Evolutionary conservation across 345 rosid species (phyloP), one percentile per base, ranked within the genome.

Genomic region (Fremontodendron californicum): DNA sequence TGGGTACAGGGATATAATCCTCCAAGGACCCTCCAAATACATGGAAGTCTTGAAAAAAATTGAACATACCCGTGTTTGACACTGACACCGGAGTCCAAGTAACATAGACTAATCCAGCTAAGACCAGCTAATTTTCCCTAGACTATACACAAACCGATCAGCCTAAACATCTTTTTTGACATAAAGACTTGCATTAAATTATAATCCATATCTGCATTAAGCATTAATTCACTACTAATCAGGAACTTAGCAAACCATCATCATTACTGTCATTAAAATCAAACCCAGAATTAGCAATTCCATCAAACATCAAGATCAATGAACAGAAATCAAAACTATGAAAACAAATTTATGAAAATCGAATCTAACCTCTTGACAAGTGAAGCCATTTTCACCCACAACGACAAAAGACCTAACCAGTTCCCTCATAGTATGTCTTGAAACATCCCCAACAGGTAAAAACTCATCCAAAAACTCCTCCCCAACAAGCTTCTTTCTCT

Each of bases 291-390:
- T 23, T 72, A n/a, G 29, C 60, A 43, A 65, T 37, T 51, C 6
- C 48, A 58, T 23, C 54, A 8, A 74, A 9, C n/a, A 57, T 40
- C 37, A 57, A 13, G 39, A 60, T 29, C 42, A 29, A 74, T 13
- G 3, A 74, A n/a, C 64, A 37, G 18, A 71, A 33, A 54, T 49
- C n/a, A 6, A 42, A 76, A 19, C 39, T 51, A 6, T 4, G 33
- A 67, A 51, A 75, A 42, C 54, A 33, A 40, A 18, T 4, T 23
- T 11, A n/a, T 33, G 66, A 3, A 31, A 61, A 74, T n/a, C 35
- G 58, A 46, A 48, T 48, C 90, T 51, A 83, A 91, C 97, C 97
- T 87, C 90, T 78, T 86, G 87, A 61, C 97, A 92, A 77, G 78
- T 78, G 76, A 93, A 88, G 68, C 86, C 89, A 15, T 78, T 43